Evolutionary conservation across 768 basidiomycete genomes (phyloP), one percentile per base, ranked within the genome.

Genomic region (Suillus subaureus): DNA sequence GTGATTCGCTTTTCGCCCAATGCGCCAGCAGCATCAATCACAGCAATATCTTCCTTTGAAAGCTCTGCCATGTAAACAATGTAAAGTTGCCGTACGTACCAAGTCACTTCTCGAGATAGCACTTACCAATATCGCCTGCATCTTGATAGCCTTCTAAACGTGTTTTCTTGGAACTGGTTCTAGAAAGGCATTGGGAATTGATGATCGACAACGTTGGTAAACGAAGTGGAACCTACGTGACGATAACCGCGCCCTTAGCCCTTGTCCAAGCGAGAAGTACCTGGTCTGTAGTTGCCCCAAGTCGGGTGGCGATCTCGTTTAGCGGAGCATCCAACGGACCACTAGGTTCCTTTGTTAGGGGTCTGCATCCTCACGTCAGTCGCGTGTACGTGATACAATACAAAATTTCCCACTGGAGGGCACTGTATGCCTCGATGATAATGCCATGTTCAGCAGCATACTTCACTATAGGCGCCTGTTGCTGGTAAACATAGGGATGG

Each of bases 181-280:
- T 89, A 67, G 26, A 28, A 7, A 54, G 4, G 52, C 15, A 40
- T 6, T 12, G 16, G 5, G 18, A 28, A 5, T 28, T 37, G 6
- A 58, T 63, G 39, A 54, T 13, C 47, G 26, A 28, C 61, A 26
- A 37, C 16, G 21, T 21, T 39, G 62, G 16, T 60, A 60, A 43
- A 13, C n/a, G 18, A 18, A 23, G 42, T 16, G 42, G 39, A 16
- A 52, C 78, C 28, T 73, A 90, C 86, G 88, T 91, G 68, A 91
- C 82, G 31, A 83, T 82, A 6, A 90, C 84, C 0, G 84, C 85
- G 12, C 86, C 88, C 72, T 93, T 92, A 7, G 84, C 80, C 71
- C 87, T 90, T 6, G 85, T 83, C 91, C 91, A 91, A 1, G 89
- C 89, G 9, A 92, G 79, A 6, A 92, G 78, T 11, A 91, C 83